Percentiles rank a stretch among this genome's conserved stretches.
Conservation (phyloP, 192 early-diverging fungal genomes). For the Dissophora globulifera region DNA sequence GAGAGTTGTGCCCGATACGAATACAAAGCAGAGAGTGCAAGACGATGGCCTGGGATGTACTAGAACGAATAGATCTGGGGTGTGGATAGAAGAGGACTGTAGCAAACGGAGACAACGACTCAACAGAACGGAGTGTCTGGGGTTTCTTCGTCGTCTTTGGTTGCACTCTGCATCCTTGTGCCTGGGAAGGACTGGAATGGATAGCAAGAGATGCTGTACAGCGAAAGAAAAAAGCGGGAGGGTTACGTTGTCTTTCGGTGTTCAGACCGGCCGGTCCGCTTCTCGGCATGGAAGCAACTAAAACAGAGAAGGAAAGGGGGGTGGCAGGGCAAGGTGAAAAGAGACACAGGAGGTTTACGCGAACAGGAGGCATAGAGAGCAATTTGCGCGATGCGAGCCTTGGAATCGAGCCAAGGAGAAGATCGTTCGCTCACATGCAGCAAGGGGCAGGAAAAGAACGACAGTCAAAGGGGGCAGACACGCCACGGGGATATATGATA, state of each 20-base stretch:
- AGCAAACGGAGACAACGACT: too few species aligned
- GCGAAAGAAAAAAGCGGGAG: too few species aligned
- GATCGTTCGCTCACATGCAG: too few species aligned
- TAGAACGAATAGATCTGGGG: background rate
- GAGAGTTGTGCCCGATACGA: background rate
- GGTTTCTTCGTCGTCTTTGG: too few species aligned
- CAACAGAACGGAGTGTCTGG: too few species aligned
- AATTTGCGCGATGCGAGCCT: background rate
- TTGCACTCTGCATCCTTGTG: background rate
- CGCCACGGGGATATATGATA: background rate
- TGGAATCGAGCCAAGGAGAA: slow-evolving; percentile 7
- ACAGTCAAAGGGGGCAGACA: background rate
- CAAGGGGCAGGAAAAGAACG: too few species aligned
- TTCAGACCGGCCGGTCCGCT: too few species aligned
- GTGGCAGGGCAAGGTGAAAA: too few species aligned
- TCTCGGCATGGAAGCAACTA: slow-evolving; percentile 9
- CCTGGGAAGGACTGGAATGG: slow-evolving; percentile 32
- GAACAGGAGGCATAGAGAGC: too few species aligned
- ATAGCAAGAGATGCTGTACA: background rate
- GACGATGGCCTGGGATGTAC: background rate
- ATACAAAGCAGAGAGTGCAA: background rate
- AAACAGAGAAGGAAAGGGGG: background rate
- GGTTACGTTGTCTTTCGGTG: too few species aligned
- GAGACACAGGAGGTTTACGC: too few species aligned
- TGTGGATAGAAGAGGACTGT: too few species aligned